Base-by-base conservation (phyloP, 768 basidiomycete genomes). In the Paxillus involutus region DNA sequence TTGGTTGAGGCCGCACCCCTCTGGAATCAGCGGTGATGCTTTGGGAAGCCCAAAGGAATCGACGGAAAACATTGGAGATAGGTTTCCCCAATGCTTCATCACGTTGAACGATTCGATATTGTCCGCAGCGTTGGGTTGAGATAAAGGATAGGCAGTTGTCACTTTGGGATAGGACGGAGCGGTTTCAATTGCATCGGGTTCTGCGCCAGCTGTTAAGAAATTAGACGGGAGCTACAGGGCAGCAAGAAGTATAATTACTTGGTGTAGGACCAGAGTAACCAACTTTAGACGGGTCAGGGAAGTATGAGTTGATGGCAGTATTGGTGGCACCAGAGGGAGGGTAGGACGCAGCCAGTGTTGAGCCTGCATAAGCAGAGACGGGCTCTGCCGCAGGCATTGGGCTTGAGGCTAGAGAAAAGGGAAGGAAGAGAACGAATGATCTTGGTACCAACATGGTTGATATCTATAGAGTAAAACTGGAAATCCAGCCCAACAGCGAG, bases 11-110 rank as follows among this genome's bases (percentile, higher is more conserved):
- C 67, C 67, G 56, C 81, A 84, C 0, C 76, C 76, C 1, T 68
- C 64, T 0, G 82, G 82, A 19, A 82, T 71, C 13, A 71, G 41
- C 1, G 79, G 73, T 12, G 78, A 77, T 9, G 82, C 66, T 24
- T 75, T 63, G 8, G 73, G 76, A 16, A 83, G 68, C n/a, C 81
- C 82, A 60, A 80, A 80, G 2, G 78, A 75, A 2, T 74, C 65
- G 19, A 82, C 73, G 11, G 81, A 82, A 57, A 75, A 76, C 75
- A 75, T 79, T 1, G 81, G 81, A 5, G 76, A 69, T 35, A 81
- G 74, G 58, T 77, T 80, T 24, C 80, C 82, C 68, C 75, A 75
- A 49, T 76, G 65, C 47, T 72, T 69, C 35, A 79, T 55, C 16
- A 81, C 69, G 49, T 82, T 69, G 61, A 84, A 83, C n/a, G 54